Percentiles rank a stretch among this genome's conserved stretches.
These are phyloP conservation scores for Populus simonii DNA, from an alignment of 345 rosid genomes.

Conservation along the genomic window DNA sequence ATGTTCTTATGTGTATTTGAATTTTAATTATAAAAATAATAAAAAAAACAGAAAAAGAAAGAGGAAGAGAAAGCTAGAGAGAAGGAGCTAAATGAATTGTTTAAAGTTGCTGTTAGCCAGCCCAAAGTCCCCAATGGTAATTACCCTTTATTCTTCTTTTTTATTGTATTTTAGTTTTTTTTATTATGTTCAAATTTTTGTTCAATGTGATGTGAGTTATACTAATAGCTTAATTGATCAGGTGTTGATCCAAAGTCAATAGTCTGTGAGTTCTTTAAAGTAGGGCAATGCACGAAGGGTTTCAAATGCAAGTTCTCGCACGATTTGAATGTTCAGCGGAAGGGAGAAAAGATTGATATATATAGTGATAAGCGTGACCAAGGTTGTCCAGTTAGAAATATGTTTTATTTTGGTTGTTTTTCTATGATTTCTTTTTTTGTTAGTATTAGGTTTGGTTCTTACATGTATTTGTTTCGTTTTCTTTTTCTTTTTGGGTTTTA, in stretches of 20 bases:
- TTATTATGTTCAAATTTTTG: neutral
- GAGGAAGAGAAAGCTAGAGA: constrained; percentile 96
- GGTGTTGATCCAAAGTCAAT: constrained; percentile 99
- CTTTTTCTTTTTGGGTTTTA: neutral
- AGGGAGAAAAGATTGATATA: constrained; percentile 93
- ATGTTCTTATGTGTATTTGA: neutral
- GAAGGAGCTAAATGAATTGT: constrained; percentile 87
- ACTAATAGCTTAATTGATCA: constrained; percentile 18
- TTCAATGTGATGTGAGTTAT: neutral
- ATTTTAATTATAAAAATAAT: neutral
- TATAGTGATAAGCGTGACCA: constrained; percentile 85
- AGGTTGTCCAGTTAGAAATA: constrained; percentile 38
- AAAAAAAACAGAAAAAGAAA: constrained; percentile 75
- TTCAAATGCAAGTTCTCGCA: constrained; percentile 97
- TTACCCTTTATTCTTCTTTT: neutral
- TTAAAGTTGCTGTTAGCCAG: constrained; percentile 89
- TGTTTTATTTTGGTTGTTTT: neutral
- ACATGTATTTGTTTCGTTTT: neutral
- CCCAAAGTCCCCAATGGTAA: constrained; percentile 87
- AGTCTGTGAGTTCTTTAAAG: constrained; percentile 84
- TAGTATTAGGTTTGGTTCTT: constrained; percentile 4
- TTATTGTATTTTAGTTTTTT: neutral
- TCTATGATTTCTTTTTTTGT: neutral
- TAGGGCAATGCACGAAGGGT: constrained; percentile 82
- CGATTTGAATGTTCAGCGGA: constrained; percentile 88